These are phyloP conservation scores for Xylogone sp. DNA, from an alignment of 2,329 filamentous ascomycete genomes.

Conservation along the genomic window DNA sequence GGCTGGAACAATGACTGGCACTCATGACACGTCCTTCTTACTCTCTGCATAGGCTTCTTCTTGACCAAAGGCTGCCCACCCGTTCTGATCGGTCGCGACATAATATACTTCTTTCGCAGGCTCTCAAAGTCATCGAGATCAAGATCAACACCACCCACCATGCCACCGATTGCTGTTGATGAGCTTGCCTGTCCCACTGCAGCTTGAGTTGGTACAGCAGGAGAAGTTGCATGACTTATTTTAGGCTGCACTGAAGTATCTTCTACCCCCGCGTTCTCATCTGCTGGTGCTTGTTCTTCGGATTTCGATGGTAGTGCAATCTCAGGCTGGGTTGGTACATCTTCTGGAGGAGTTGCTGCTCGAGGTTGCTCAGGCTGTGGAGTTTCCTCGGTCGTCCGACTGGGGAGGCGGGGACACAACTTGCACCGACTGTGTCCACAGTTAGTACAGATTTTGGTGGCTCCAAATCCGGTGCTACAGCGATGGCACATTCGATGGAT, in stretches of 20 bases:
- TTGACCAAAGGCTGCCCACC: slow-evolving; percentile 69
- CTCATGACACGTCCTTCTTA: slow-evolving; percentile 72
- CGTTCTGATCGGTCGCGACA: slow-evolving; percentile 62
- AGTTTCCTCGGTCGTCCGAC: slow-evolving; percentile 48
- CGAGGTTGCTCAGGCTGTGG: too few species aligned
- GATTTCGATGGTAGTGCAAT: too few species aligned
- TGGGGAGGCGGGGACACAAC: slow-evolving; percentile 71
- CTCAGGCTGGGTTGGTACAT: too few species aligned
- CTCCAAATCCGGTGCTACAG: slow-evolving; percentile 71
- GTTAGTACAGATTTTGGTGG: slow-evolving; percentile 67
- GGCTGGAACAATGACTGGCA: slow-evolving; percentile 62
- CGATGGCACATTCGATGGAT: slow-evolving; percentile 77
- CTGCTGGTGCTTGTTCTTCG: too few species aligned
- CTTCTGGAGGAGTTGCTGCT: slow-evolving; percentile 25
- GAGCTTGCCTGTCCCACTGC: not conserved
- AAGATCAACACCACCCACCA: slow-evolving; percentile 4
- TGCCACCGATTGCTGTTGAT: not conserved
- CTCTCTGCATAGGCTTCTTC: slow-evolving; percentile 67
- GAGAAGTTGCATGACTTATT: not conserved
- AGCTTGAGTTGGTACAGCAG: not conserved
- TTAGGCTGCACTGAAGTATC: not conserved
- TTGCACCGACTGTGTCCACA: slow-evolving; percentile 81
- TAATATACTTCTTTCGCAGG: slow-evolving; percentile 41
- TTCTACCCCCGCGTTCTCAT: too few species aligned
- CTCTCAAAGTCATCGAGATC: slow-evolving; percentile 19